These are phyloP conservation scores for Monosporozyma yasuniensis DNA, from an alignment of 805 yeast genomes.

Conservation along the genomic window DNA sequence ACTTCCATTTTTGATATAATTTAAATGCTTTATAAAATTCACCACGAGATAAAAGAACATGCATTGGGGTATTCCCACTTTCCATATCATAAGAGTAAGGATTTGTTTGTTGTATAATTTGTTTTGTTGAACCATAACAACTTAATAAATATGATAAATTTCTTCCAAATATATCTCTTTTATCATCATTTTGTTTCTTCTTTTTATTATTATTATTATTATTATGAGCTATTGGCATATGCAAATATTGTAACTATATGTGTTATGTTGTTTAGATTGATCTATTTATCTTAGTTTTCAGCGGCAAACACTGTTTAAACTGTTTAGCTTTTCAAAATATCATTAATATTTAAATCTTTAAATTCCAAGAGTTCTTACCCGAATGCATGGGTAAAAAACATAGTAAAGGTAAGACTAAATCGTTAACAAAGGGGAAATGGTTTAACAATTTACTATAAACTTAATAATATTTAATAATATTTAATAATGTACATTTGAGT, in stretches of 20 bases:
- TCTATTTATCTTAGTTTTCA: background rate
- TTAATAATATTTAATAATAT: too few species aligned
- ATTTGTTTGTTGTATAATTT: slow-evolving; percentile 24
- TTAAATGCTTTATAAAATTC: slow-evolving; percentile 25
- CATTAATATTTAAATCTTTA: background rate
- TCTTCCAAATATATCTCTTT: slow-evolving; percentile 58
- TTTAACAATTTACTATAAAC: too few species aligned
- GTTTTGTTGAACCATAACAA: slow-evolving; percentile 11
- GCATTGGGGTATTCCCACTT: slow-evolving; percentile 76
- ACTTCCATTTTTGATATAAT: slow-evolving; percentile 23
- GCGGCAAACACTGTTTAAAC: background rate
- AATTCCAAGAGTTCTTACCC: background rate
- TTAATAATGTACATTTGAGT: background rate
- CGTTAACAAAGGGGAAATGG: background rate
- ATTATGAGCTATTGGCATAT: background rate
- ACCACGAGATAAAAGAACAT: slow-evolving; percentile 41
- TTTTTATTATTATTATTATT: background rate
- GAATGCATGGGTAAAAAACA: background rate
- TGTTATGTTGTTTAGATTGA: background rate
- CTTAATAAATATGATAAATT: slow-evolving; percentile 25
- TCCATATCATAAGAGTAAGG: slow-evolving; percentile 50
- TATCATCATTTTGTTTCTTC: background rate
- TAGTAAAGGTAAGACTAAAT: background rate
- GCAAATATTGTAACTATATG: too few species aligned
- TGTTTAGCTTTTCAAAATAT: background rate